Conservation (phyloP, 495 filamentous ascomycete species). For the Filosporella fistucella region DNA sequence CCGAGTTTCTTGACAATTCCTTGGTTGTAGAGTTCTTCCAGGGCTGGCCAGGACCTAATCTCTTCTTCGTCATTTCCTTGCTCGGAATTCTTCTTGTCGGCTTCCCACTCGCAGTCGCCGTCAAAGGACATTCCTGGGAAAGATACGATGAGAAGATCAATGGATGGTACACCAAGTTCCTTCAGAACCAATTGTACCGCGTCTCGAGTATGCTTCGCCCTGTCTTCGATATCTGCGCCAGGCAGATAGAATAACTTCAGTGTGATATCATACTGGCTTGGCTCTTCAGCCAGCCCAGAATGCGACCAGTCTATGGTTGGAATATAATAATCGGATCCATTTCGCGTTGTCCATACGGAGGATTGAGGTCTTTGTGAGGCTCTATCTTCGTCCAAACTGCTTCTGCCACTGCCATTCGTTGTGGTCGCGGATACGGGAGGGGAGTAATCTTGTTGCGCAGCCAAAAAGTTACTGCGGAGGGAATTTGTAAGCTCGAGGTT, state of each 20-base stretch:
- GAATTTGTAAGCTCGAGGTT: slow-evolving; percentile 85
- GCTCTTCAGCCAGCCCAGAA: slow-evolving; percentile 70
- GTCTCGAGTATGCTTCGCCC: slow-evolving; percentile 64
- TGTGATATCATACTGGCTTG: slow-evolving; percentile 83
- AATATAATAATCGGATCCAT: slow-evolving; percentile 62
- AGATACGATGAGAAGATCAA: slow-evolving; percentile 88
- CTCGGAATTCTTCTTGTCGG: slow-evolving; percentile 54
- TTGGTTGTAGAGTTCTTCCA: slow-evolving; percentile 69
- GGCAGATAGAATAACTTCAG: slow-evolving; percentile 91
- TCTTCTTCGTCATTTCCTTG: slow-evolving; percentile 65
- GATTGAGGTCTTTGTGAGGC: slow-evolving; percentile 21
- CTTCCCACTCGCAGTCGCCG: slow-evolving; percentile 80
- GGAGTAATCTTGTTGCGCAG: slow-evolving; percentile 59
- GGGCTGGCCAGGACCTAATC: slow-evolving; percentile 57
- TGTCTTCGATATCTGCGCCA: slow-evolving; percentile 51
- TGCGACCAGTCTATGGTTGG: slow-evolving; percentile 70
- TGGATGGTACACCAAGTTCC: slow-evolving; percentile 65
- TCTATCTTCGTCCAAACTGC: slow-evolving; percentile 21
- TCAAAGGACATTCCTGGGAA: slow-evolving; percentile 94
- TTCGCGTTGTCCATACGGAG: slow-evolving; percentile 59
- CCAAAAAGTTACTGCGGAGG: slow-evolving; percentile 74
- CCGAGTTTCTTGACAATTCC: slow-evolving; percentile 73
- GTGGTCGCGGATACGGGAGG: slow-evolving; percentile 21
- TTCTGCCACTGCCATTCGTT: slow-evolving; percentile 17
- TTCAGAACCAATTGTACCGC: slow-evolving; percentile 75